Evolutionary conservation across 257 asterid genomes (phyloP).

Genomic region (Prunella vulgaris): DNA sequence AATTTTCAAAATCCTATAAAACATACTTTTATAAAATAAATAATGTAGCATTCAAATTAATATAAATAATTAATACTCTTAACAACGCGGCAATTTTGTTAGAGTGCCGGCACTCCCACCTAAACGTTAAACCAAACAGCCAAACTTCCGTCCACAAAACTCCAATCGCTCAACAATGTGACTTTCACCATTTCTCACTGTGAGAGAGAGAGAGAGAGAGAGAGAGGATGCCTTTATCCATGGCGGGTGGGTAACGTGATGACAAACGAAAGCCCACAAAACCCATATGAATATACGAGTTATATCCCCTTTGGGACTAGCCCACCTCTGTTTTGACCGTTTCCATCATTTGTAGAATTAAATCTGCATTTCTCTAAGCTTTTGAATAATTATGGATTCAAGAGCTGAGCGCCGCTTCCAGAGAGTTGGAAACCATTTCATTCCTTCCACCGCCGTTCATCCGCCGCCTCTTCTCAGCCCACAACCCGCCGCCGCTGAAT

Average conservation of each 20-base stretch:
- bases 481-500: constrained; percentile 37
- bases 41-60: too few species aligned
- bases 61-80: too few species aligned
- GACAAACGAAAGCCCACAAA: constrained; percentile 7
- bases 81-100: background rate
- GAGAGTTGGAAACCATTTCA: constrained; percentile 34
- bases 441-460: constrained; percentile 16
- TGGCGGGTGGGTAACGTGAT: background rate
- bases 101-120: constrained; percentile 5
- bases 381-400: constrained; percentile 24
- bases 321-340: background rate
- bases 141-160: background rate
- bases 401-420: constrained; percentile 41
- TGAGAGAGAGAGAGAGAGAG: background rate
- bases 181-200: background rate
- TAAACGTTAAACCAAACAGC: background rate
- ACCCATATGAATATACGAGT: background rate
- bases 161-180: background rate
- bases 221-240: background rate
- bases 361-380: background rate
- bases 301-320: too few species aligned
- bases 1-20: too few species aligned
- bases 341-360: background rate
- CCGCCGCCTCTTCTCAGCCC: constrained; percentile 29
- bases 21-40: too few species aligned